phyloP scores from a whole-genome alignment of 768 basidiomycete species.

The Tylopilus vinaceipallidus region DNA sequence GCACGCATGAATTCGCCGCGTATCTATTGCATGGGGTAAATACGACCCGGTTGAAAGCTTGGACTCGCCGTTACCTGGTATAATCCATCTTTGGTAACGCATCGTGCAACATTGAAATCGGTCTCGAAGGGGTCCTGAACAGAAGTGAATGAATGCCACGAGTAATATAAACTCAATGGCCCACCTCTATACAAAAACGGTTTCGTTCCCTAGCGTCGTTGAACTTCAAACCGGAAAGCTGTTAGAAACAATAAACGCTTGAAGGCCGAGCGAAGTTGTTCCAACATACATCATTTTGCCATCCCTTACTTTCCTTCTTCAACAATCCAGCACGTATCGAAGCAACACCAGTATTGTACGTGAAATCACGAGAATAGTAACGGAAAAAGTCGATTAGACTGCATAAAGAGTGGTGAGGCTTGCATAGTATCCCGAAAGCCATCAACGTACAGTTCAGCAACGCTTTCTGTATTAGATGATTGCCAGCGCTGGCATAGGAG shows the following conservation, averaged over 20 bases:
- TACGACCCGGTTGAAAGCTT: background rate
- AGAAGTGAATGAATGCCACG: background rate
- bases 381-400: slow-evolving; percentile 98
- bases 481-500: slow-evolving; percentile 89
- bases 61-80: slow-evolving; percentile 62
- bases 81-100: slow-evolving; percentile 93
- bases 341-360: slow-evolving; percentile 86
- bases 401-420: slow-evolving; percentile 9
- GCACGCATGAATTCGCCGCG: slow-evolving; percentile 99
- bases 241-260: slow-evolving; percentile 6
- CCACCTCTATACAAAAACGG: slow-evolving; percentile 92
- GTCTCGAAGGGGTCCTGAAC: slow-evolving; percentile 91
- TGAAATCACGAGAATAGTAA: slow-evolving; percentile 92
- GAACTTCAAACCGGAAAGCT: slow-evolving; percentile 55
- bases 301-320: slow-evolving; percentile 91
- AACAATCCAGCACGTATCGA: slow-evolving; percentile 87
- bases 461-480: slow-evolving; percentile 88
- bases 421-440: background rate
- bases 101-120: slow-evolving; percentile 95
- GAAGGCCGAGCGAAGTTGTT: background rate
- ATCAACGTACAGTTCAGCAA: slow-evolving; percentile 81
- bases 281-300: slow-evolving; percentile 84
- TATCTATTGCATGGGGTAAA: slow-evolving; percentile 57
- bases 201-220: slow-evolving; percentile 84
- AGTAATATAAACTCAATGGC: slow-evolving; percentile 11